Evolutionary conservation across 805 yeast genomes (phyloP).

Genomic region (Grigorovia yakushimaensis): DNA sequence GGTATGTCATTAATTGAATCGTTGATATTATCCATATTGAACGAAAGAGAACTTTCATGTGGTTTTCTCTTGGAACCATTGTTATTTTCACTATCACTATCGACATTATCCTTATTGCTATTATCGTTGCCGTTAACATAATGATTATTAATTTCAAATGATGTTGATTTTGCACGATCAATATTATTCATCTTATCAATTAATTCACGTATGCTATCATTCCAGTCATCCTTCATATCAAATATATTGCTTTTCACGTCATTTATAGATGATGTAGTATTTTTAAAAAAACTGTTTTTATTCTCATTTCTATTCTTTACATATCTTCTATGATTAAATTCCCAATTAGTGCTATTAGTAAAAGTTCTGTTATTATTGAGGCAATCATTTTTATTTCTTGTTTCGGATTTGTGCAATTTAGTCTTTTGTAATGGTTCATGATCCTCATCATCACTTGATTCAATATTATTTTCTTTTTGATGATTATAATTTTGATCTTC

Average conservation of each 20-base stretch:
- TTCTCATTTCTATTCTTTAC: constrained; percentile 16
- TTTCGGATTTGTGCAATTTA: not conserved
- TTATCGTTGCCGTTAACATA: too few relatives aligned
- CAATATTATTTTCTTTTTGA: not conserved
- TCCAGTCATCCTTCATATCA: constrained; percentile 8
- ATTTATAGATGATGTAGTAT: constrained; percentile 10
- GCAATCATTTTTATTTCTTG: not conserved
- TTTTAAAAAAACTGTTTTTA: constrained; percentile 13
- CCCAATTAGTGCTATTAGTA: not conserved
- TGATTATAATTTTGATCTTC: not conserved
- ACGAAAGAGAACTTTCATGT: constrained; percentile 1
- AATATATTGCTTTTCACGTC: not conserved
- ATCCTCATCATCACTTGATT: not conserved
- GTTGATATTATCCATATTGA: constrained; percentile 21
- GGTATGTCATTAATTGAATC: constrained; percentile 17
- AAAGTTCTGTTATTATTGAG: too few relatives aligned
- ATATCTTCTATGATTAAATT: constrained; percentile 14
- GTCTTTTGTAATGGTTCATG: not conserved
- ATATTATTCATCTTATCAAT: constrained; percentile 10
- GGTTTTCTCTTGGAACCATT: not conserved
- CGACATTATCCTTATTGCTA: not conserved
- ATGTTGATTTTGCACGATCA: too few relatives aligned
- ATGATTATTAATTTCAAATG: too few relatives aligned
- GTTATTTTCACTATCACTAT: not conserved
- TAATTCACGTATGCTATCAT: constrained; percentile 12